Conservation (phyloP, 208 protist genomes). For the Acanthamoeba rhysodes region DNA sequence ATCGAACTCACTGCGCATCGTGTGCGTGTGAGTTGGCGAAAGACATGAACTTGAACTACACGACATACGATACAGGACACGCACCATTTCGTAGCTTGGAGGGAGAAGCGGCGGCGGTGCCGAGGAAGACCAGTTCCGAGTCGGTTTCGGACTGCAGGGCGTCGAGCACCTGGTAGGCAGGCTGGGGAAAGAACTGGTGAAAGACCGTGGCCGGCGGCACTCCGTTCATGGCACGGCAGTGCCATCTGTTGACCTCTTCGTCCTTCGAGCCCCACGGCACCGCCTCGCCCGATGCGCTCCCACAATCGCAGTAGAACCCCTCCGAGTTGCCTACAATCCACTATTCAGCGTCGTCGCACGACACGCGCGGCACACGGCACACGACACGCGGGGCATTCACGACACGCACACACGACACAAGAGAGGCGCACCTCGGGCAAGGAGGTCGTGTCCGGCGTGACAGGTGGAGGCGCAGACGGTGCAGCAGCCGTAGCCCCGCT, state of each 20-base stretch:
- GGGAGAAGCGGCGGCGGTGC: constrained; percentile 83
- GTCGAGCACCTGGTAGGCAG: background rate
- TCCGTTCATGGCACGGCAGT: background rate
- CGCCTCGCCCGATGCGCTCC: background rate
- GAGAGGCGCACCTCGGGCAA: background rate
- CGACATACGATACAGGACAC: background rate
- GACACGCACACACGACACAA: background rate
- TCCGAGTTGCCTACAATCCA: background rate
- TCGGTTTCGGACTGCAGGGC: background rate
- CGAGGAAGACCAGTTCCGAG: constrained; percentile 78
- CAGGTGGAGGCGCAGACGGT: background rate
- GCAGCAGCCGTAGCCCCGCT: background rate
- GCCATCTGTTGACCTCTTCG: background rate
- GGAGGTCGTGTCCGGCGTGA: constrained; percentile 14
- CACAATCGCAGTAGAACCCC: constrained; percentile 24
- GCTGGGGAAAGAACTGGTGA: background rate
- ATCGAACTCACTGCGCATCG: background rate
- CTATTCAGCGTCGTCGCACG: background rate
- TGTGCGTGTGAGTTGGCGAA: background rate
- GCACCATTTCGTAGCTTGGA: constrained; percentile 83
- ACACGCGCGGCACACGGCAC: background rate
- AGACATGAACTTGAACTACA: background rate
- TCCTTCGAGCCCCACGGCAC: background rate
- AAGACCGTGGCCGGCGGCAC: background rate
- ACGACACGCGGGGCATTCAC: background rate